Conservation (phyloP, 768 basidiomycete species). For the Mrakia blollopis region DNA sequence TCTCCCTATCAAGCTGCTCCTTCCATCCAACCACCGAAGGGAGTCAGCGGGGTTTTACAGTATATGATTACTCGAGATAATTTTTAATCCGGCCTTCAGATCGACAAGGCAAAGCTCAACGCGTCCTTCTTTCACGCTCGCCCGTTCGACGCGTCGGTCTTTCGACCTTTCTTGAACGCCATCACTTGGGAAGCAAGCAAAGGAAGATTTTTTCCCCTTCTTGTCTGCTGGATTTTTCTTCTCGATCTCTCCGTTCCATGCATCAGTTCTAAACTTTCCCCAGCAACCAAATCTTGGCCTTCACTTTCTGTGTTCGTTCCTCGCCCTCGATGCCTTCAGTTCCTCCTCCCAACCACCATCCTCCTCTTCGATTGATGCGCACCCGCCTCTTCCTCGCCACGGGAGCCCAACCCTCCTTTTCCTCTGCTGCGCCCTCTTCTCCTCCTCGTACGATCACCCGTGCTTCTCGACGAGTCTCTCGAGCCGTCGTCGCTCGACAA, state of each 20-base stretch:
- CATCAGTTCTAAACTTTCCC: not conserved
- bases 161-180: too few species aligned
- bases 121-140: too few species aligned
- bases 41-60: too few species aligned
- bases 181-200: too few species aligned
- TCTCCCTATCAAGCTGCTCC: too few species aligned
- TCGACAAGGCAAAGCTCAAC: too few species aligned
- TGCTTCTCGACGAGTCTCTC: not conserved
- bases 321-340: not conserved
- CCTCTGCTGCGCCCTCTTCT: not conserved
- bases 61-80: too few species aligned
- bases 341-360: not conserved
- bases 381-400: not conserved
- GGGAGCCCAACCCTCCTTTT: not conserved
- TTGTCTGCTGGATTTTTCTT: too few species aligned
- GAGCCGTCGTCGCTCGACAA: not conserved
- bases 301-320: not conserved
- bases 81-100: too few species aligned
- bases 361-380: not conserved
- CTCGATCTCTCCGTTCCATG: not conserved
- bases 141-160: too few species aligned
- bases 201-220: too few species aligned
- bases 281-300: not conserved
- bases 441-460: not conserved
- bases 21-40: too few species aligned